Evolutionary conservation across 2,329 filamentous ascomycete species (phyloP), one percentile per base, ranked within the genome.

Genomic region (Ustilaginoidea virens): DNA sequence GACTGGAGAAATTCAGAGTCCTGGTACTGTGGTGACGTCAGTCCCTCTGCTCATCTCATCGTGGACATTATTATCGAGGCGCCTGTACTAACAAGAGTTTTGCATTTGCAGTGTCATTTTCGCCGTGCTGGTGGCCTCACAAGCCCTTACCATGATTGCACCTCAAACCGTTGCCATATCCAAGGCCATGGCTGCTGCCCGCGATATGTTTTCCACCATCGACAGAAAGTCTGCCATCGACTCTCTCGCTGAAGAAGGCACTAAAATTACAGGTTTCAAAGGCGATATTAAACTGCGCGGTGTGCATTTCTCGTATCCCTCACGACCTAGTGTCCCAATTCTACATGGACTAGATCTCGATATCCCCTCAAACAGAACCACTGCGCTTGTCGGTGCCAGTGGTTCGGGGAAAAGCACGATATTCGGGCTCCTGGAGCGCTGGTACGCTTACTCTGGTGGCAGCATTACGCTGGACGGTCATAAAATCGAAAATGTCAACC

Each of bases 401-500:
- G 71, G 71, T 0, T 67, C 56, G 4, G 69, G 69, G 0, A 74
- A 74, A 38, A 69, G 63, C 24, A 73, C 67, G 1, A 56, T 71
- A 4, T 59, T 74, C 4, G 63, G 62, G 0, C 46, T 75, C 2
- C 38, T 74, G 2, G 67, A 74, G 39, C 48, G 74, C 5, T 76
- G 74, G 57, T 79, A 76, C 36, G 53, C 64, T 20, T 56, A 61
- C 1, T 50, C 47, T 0, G 45, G 51, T 0, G 66, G 66, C 0
- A 39, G 38, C 0, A 59, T 71, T 14, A 47, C 43, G 1, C 45
- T 69, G 1, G 64, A 63, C 12, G 53, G 50, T 1, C 44, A 49
- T 15, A 45, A 56, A n/a, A 48, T 70, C 20, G 39, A 45, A n/a
- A 44, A 51, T 10, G 19, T 66, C 22, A 60, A 68, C 28, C 32